Evolutionary conservation across 305 asterid species (phyloP), one percentile per base, ranked within the genome.

Genomic region (Lippia alba): DNA sequence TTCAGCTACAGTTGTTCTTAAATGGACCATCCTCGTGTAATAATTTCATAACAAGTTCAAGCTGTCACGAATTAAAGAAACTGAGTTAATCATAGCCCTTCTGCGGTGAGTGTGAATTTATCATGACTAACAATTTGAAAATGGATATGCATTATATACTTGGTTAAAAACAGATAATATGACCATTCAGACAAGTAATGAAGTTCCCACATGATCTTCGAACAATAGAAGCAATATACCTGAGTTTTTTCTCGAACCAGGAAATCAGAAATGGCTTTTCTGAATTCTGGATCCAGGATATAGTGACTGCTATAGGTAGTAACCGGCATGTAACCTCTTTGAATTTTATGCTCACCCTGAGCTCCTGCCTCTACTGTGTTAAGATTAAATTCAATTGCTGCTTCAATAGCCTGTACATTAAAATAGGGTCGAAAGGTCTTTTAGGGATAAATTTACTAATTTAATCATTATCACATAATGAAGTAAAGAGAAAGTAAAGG

Each of bases 311-410:
- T 92, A 78, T 90, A 90, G 71, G 97, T 92, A 10, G 83, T 60
- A 51, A 80, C 94, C 0, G 96, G 97, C 84, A 87, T 69, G 76
- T 94, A 94, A 8, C 99, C 99, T 79, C 99, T 82, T 81, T 92
- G 98, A 70, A 94, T 92, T 80, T 94, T 94, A 72, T 94, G 99
- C 78, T 94, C 99, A 3, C 99, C 99, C 75, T 94, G 99, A 44
- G 99, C 99, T 66, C 99, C 99, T 32, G 99, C 99, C 83, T 94
- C 98, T 55, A 94, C 97, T 77, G 74, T 88, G 74, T 74, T 83
- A 34, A 94, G 99, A 64, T 89, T 85, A 50, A 85, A 87, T 73
- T 92, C 99, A 56, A 94, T 92, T 5, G 98, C 99, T 63, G 99
- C 98, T 70, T 94, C 98, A 75, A 94, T 92, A 49, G 98, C 99